Evolutionary conservation across 1,139 yeast genomes (phyloP), one percentile per base, ranked within the genome.

Genomic region (Suhomyces bolitotheri): DNA sequence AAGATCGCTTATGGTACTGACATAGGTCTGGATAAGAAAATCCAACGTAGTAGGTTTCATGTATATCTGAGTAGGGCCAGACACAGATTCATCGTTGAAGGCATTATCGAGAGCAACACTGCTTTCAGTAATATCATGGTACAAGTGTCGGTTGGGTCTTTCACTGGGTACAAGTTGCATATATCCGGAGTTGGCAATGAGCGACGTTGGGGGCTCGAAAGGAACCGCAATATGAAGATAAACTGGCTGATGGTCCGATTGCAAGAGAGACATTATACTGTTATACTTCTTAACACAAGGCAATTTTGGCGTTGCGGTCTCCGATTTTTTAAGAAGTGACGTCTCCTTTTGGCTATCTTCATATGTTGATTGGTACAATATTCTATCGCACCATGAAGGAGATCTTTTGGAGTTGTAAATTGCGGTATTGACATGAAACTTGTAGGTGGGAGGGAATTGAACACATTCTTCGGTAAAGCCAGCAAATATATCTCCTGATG

Each of bases 341-440:
- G 25, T 41, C 19, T 27, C 36, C 21, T 33, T 27, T 4, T 27
- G 7, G 3, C 10, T 26, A 13, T 43, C 45, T 11, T 58, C 55
- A 50, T 80, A 80, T 0, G 73, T 66, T 1, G 70, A 56, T 40
- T 76, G 74, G 50, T 65, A 86, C 29, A 89, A 54, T 3, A 89
- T 76, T 34, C 97, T 64, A 54, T 89, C 97, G 57, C 96, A 88
- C 95, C 96, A 89, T 3, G 95, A 82, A 0, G 96, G 95, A 2
- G 69, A 66, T 39, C 96, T 62, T 45, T 78, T 81, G 4, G 58
- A 34, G 44, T 78, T 75, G 56, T 76, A 84, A n/a, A 64, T 62
- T 6, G 69, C 68, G 0, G 78, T 70, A 13, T 76, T 75, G 3
- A 70, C 43, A 33, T 60, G 56, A 53, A 66, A 85, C 59, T 89